Conservation (phyloP, 345 rosid genomes). For the Streptanthus diversifolius region DNA sequence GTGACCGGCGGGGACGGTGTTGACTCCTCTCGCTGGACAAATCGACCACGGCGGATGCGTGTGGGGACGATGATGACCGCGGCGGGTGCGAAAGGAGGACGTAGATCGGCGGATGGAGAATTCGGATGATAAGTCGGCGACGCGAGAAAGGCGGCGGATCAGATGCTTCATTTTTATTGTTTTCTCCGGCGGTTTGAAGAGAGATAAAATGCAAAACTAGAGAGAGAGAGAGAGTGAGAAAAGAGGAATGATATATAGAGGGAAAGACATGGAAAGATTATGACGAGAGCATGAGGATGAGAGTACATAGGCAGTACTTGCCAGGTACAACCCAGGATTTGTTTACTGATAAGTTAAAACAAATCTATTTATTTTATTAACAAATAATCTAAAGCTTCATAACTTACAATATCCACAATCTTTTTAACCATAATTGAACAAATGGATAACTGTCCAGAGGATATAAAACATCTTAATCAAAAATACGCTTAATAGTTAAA, state of each 20-base stretch:
- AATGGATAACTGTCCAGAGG: background rate
- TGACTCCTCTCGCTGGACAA: conserved; percentile 27
- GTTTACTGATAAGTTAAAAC: background rate
- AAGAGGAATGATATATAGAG: conserved; percentile 8
- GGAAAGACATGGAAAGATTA: conserved; percentile 35
- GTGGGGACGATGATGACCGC: conserved; percentile 26
- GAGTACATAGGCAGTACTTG: conserved; percentile 43
- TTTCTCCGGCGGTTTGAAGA: background rate
- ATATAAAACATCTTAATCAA: background rate
- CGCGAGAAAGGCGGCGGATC: conserved; percentile 82
- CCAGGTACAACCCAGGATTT: conserved; percentile 33
- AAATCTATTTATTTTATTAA: background rate
- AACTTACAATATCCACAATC: background rate
- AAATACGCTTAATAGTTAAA: background rate
- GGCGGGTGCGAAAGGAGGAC: conserved; percentile 11
- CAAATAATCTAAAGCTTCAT: background rate
- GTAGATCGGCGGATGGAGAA: conserved; percentile 51
- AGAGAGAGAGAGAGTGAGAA: conserved; percentile 1
- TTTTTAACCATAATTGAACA: background rate
- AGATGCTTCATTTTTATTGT: conserved; percentile 62
- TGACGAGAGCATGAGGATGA: conserved; percentile 31
- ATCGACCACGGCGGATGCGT: conserved; percentile 26
- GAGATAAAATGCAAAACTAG: background rate
- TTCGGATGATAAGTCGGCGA: conserved; percentile 70
- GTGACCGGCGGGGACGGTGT: conserved; percentile 72